Evolutionary conservation across 2,329 filamentous ascomycete species (phyloP).

Genomic region (Bipolaris oryzae): DNA sequence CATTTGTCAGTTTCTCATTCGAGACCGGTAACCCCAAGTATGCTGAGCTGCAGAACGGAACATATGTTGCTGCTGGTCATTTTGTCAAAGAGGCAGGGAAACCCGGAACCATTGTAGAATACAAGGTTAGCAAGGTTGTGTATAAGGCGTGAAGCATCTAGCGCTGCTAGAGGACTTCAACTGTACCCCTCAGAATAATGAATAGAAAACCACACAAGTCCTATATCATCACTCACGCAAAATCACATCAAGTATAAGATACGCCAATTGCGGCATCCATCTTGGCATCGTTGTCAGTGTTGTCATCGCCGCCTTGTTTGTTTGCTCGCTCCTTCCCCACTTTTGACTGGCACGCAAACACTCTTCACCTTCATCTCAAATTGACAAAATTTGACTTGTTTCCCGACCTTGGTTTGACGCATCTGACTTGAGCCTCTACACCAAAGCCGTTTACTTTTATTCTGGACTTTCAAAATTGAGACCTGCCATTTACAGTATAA

Average conservation of each 20-base stretch:
- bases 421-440: not conserved
- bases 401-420: not conserved
- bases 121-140: constrained; percentile 40
- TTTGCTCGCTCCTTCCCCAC: not conserved
- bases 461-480: not conserved
- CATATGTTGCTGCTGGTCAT: constrained; percentile 38
- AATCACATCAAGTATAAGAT: not conserved
- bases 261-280: too few relatives aligned
- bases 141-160: constrained; percentile 6
- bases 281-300: too few relatives aligned
- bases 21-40: constrained; percentile 39
- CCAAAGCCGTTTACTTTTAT: not conserved
- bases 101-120: constrained; percentile 35
- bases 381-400: not conserved
- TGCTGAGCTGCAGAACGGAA: constrained; percentile 38
- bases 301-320: not conserved
- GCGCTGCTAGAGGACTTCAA: not conserved
- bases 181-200: not conserved
- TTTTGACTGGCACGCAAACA: not conserved
- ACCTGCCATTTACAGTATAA: not conserved
- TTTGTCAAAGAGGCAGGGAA: constrained; percentile 34
- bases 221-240: not conserved
- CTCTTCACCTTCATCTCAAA: not conserved
- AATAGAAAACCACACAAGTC: not conserved
- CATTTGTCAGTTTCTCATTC: constrained; percentile 38